These are phyloP conservation scores for Wickerhamomyces rabaulensis DNA, from an alignment of 805 yeast species.

Conservation along the genomic window DNA sequence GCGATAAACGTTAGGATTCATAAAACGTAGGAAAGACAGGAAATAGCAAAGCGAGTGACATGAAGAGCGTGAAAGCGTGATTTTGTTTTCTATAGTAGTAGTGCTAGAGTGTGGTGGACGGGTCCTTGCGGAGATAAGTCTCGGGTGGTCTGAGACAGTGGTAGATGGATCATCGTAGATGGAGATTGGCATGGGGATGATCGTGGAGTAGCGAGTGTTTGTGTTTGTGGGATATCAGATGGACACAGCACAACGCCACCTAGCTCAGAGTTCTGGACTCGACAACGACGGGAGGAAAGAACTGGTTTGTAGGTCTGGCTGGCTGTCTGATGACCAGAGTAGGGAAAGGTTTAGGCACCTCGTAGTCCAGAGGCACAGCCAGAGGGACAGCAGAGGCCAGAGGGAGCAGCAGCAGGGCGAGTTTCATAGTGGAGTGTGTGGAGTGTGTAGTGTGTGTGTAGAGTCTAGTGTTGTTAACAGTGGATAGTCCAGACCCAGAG, in stretches of 20 bases:
- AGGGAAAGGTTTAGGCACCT: conserved; percentile 1
- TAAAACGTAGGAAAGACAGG: not conserved
- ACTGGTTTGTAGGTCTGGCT: conserved; percentile 1
- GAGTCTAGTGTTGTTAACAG: no score
- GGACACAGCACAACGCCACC: not conserved
- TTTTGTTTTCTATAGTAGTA: not conserved
- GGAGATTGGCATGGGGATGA: no score
- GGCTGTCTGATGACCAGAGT: conserved; percentile 5
- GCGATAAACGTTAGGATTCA: not conserved
- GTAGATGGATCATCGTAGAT: no score
- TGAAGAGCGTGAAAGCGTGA: not conserved
- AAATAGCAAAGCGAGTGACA: not conserved
- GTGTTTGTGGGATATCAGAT: no score
- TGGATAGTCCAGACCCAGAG: no score
- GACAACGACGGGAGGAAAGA: conserved; percentile 4
- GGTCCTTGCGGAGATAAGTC: no score
- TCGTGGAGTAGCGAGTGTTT: no score
- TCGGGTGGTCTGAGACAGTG: no score
- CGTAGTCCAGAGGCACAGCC: not conserved
- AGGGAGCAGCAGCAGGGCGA: not conserved
- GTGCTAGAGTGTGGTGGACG: no score
- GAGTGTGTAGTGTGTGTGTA: no score
- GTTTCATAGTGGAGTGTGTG: no score
- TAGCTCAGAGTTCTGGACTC: conserved; percentile 1
- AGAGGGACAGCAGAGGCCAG: not conserved